A percentile compares a stretch with the other conserved stretches of the same genome.
phyloP scores from a whole-genome alignment of 2,329 filamentous ascomycete species.

The Lachnum nothofagi region DNA sequence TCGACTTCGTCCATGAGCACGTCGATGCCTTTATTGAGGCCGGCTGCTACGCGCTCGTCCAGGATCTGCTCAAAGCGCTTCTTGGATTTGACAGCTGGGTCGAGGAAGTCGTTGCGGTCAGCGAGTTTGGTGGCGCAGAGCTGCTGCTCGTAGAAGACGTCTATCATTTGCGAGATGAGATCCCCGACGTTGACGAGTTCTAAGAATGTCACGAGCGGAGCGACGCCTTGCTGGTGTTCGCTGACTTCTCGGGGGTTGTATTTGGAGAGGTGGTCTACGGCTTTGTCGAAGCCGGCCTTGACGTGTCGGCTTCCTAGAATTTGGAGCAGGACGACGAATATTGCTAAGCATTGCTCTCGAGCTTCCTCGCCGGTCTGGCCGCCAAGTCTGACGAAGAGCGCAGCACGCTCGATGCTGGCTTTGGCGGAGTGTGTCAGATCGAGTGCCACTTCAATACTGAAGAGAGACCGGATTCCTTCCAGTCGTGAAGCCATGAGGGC shows the following conservation, averaged over 20 bases:
- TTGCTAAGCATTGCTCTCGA: constrained; percentile 79
- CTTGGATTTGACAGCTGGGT: constrained; percentile 87
- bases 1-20: constrained; percentile 98
- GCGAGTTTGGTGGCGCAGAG: constrained; percentile 75
- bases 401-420: constrained; percentile 76
- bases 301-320: constrained; percentile 83
- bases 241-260: constrained; percentile 85
- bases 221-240: constrained; percentile 67
- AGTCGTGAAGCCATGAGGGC: constrained; percentile 92
- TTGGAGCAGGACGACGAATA: constrained; percentile 79
- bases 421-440: constrained; percentile 86
- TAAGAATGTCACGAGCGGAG: constrained; percentile 89
- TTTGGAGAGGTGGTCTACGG: constrained; percentile 80
- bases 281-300: constrained; percentile 87
- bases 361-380: constrained; percentile 78
- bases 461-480: constrained; percentile 89
- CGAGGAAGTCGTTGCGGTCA: constrained; percentile 90
- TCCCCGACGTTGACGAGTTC: constrained; percentile 98
- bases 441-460: constrained; percentile 92
- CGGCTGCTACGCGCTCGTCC: constrained; percentile 91
- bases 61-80: constrained; percentile 99
- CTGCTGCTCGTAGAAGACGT: constrained; percentile 97
- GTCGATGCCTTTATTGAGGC: constrained; percentile 95
- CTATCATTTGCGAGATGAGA: constrained; percentile 96
- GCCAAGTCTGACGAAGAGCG: constrained; percentile 74